Conservation (phyloP, 768 basidiomycete species). For the Paxillus rubicundulus region DNA sequence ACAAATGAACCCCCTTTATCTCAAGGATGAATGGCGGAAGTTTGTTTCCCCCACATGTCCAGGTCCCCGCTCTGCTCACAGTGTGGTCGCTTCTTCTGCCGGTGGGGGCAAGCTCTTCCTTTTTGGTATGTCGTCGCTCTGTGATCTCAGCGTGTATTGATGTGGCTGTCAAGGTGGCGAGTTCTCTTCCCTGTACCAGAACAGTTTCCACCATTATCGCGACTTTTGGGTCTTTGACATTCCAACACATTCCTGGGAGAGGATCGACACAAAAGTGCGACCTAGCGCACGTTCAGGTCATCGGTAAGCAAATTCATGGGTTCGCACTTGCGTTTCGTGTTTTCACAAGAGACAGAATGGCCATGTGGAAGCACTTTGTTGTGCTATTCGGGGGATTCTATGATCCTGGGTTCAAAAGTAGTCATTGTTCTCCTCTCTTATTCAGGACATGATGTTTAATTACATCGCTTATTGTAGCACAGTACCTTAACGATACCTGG, state of each 20-base stretch:
- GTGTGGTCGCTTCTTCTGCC: constrained; percentile 66
- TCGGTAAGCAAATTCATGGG: constrained; percentile 44
- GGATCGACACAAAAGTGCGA: constrained; percentile 80
- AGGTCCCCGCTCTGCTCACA: constrained; percentile 85
- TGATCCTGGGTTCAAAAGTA: constrained; percentile 81
- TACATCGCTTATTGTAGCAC: constrained; percentile 42
- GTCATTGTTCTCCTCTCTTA: constrained; percentile 15
- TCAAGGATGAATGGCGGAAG: constrained; percentile 83
- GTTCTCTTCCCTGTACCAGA: constrained; percentile 81
- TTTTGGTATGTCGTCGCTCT: constrained; percentile 49
- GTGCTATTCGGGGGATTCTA: constrained; percentile 90
- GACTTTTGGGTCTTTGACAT: constrained; percentile 91
- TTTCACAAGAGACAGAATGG: constrained; percentile 55
- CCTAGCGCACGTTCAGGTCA: constrained; percentile 84
- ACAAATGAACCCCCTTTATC: not conserved
- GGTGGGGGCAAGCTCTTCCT: constrained; percentile 87
- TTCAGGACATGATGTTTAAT: not conserved
- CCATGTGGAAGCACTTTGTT: constrained; percentile 83
- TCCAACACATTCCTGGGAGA: constrained; percentile 75
- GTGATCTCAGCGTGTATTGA: not conserved
- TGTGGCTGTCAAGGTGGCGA: constrained; percentile 60
- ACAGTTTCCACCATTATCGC: constrained; percentile 82
- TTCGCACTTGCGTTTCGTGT: not conserved
- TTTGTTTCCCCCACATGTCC: constrained; percentile 84
- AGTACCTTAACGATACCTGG: constrained; percentile 84